phyloP scores from a whole-genome alignment of 441 rosid species.

The Syzygium syzygioides region DNA sequence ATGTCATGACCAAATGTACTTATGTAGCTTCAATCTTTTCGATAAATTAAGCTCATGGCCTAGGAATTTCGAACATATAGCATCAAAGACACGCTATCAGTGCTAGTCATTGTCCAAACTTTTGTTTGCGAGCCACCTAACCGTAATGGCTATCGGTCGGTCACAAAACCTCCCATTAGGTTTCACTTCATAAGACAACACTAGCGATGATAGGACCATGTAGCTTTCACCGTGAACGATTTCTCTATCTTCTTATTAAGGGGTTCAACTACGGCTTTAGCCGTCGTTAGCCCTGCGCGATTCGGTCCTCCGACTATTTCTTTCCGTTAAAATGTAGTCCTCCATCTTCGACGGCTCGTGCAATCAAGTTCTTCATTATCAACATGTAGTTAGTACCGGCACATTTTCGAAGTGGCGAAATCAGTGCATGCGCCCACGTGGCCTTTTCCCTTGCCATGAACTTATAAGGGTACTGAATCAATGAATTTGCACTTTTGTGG shows the following conservation, averaged over 20 bases:
- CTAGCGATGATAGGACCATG: not conserved
- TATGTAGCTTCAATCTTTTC: too few relatives aligned
- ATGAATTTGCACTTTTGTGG: not conserved
- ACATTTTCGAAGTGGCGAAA: not conserved
- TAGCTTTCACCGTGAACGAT: not conserved
- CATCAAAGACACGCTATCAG: not conserved
- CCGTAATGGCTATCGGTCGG: not conserved
- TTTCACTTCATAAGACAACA: not conserved
- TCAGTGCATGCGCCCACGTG: not conserved
- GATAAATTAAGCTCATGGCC: too few relatives aligned
- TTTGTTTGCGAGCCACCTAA: not conserved
- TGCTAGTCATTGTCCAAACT: not conserved
- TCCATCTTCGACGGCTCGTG: not conserved
- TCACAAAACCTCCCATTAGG: not conserved
- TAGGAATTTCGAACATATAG: too few relatives aligned
- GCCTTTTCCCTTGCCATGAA: not conserved
- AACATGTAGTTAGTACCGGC: fast-evolving
- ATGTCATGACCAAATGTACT: not conserved
- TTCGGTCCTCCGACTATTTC: not conserved
- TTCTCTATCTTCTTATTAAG: not conserved
- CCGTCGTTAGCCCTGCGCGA: not conserved
- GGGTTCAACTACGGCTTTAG: not conserved
- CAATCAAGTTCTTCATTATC: not conserved
- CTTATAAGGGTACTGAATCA: not conserved
- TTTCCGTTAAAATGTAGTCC: not conserved